Percentiles rank a stretch among this genome's conserved stretches.
These are phyloP conservation scores for Coniferiporia weirii DNA, from an alignment of 1,284 basidiomycete genomes.

Conservation along the genomic window DNA sequence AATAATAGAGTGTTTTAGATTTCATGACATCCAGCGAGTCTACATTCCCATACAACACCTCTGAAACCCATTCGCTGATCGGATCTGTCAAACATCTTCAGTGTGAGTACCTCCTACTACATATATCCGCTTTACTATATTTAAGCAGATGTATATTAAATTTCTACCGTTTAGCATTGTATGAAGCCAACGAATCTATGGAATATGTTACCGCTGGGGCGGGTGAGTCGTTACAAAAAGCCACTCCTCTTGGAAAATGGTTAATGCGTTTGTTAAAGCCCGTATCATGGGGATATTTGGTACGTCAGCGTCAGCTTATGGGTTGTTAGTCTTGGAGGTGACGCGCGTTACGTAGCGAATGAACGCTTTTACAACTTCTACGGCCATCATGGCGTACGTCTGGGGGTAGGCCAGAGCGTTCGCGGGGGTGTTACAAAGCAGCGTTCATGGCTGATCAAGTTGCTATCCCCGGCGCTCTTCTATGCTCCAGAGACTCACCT, in stretches of 20 bases:
- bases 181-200: background rate
- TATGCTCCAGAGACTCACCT: slow-evolving; percentile 37
- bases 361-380: slow-evolving; percentile 30
- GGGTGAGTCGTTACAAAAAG: background rate
- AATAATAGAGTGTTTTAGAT: background rate
- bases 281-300: background rate
- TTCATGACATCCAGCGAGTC: slow-evolving; percentile 11
- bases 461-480: slow-evolving; percentile 35
- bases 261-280: background rate
- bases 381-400: slow-evolving; percentile 32
- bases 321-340: background rate
- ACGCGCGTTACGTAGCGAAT: background rate
- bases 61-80: slow-evolving; percentile 1
- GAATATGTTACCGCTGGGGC: background rate
- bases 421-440: slow-evolving; percentile 19
- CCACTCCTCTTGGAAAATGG: background rate
- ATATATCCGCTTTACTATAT: too few relatives aligned
- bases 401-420: slow-evolving; percentile 31
- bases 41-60: background rate
- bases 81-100: slow-evolving; percentile 1
- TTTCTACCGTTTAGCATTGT: background rate
- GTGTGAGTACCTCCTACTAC: background rate
- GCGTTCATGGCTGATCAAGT: slow-evolving; percentile 26
- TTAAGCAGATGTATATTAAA: background rate
- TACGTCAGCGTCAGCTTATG: background rate